Evolutionary conservation across 2,329 filamentous ascomycete genomes (phyloP), one percentile per base, ranked within the genome.

Genomic region (Neocucurbitaria cava): DNA sequence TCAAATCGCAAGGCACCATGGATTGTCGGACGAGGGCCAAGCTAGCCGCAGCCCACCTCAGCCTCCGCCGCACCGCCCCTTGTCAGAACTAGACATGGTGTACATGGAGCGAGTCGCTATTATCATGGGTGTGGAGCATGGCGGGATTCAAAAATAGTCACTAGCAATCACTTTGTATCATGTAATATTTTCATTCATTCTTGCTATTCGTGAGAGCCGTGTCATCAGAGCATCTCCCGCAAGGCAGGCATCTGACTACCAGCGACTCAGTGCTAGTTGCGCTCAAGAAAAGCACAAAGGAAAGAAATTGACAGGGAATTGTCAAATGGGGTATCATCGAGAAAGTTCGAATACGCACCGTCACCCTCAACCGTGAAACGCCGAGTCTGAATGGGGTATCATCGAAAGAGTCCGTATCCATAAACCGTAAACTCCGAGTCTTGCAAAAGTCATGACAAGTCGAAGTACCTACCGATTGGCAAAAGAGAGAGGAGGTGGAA

Each of bases 321-420:
- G 49, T 54, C 52, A 60, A 59, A 64, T 38, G 54, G 58, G 66
- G 66, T 69, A 69, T 69, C 66, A 69, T 47, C 46, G 45, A 49
- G 55, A 52, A 56, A 42, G 50, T 61, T 54, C 62, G 58, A 62
- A 58, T 51, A 61, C 54, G 55, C 58, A 54, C 60, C 62, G 53
- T 49, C 26, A 44, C 46, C 50, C 42, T 45, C 33, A 20, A 40
- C 40, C n/a, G n/a, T n/a, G n/a, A n/a, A n/a, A n/a, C n/a, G n/a
- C n/a, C n/a, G n/a, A n/a, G n/a, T n/a, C n/a, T n/a, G n/a, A 59
- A 64, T 38, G 54, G 58, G 66, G 66, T 69, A 69, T 69, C 66
- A 69, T 47, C 46, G 45, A 49, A 56, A 52, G 54, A 42, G 50
- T 61, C 56, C 62, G 58, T 61, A 58, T 51, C 46, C 50, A 45